Evolutionary conservation across 2,329 filamentous ascomycete genomes (phyloP).

Genomic region (Gnomoniopsis sp.): DNA sequence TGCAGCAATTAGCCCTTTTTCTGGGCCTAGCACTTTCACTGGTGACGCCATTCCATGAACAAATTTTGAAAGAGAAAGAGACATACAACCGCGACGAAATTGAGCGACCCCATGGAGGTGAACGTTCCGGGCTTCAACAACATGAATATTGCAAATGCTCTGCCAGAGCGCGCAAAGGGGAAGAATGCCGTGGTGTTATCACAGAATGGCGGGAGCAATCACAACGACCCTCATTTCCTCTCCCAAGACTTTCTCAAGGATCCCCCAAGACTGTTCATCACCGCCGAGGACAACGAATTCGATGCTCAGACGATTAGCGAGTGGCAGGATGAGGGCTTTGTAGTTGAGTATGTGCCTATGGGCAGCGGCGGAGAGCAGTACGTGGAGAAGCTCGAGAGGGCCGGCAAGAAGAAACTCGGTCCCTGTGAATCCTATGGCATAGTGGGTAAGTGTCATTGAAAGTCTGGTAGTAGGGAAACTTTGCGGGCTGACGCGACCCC

Average conservation of each 20-base stretch:
- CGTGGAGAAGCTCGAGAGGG: conserved; percentile 28
- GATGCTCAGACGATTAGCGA: conserved; percentile 33
- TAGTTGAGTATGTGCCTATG: conserved; percentile 40
- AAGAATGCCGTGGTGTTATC: conserved; percentile 15
- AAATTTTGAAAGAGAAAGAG: no score
- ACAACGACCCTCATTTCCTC: conserved; percentile 39
- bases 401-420: conserved; percentile 31
- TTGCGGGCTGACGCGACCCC: neutral
- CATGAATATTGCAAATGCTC: neutral
- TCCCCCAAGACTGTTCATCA: conserved; percentile 39
- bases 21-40: neutral
- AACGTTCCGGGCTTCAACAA: conserved; percentile 5
- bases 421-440: conserved; percentile 43
- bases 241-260: conserved; percentile 36
- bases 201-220: conserved; percentile 27
- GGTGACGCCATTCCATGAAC: neutral
- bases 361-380: conserved; percentile 33
- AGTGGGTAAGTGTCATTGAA: conserved; percentile 29
- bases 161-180: conserved; percentile 2
- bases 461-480: no score
- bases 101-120: neutral
- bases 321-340: conserved; percentile 41
- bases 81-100: neutral
- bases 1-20: neutral
- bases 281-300: conserved; percentile 40